Conservation (phyloP, 192 early-diverging fungal genomes). For the Entomortierella chlamydospora region DNA sequence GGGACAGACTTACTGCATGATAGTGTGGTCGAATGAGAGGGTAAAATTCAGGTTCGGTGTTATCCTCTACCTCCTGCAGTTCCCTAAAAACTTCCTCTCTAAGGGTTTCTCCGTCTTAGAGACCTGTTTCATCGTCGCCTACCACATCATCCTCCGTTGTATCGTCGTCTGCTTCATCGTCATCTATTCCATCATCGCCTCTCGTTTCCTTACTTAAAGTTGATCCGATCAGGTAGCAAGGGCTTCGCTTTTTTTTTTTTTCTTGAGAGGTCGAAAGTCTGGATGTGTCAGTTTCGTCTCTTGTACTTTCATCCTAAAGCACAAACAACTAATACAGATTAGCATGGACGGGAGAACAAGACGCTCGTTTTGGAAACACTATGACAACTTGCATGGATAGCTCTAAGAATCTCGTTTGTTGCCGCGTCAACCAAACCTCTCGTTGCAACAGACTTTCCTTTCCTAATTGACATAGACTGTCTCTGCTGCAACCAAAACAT, state of each 20-base stretch:
- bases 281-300: conserved; percentile 14
- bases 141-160: conserved; percentile 15
- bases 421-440: conserved; percentile 22
- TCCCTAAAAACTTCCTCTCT: conserved; percentile 11
- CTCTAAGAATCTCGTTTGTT: conserved; percentile 14
- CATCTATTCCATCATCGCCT: conserved; percentile 14
- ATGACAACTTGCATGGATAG: conserved; percentile 16
- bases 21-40: conserved; percentile 28
- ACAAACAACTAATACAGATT: conserved; percentile 21
- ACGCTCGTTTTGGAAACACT: conserved; percentile 2
- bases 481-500: conserved; percentile 21
- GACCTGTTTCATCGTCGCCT: conserved; percentile 9
- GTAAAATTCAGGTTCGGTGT: conserved; percentile 26
- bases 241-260: conserved; percentile 14
- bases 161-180: not conserved
- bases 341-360: conserved; percentile 24
- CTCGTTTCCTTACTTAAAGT: conserved; percentile 13
- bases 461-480: conserved; percentile 20
- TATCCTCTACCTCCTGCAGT: conserved; percentile 10
- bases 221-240: conserved; percentile 15
- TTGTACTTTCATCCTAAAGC: conserved; percentile 21
- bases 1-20: conserved; percentile 20
- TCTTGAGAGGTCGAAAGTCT: conserved; percentile 12
- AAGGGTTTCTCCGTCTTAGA: conserved; percentile 13
- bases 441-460: conserved; percentile 22